Base-by-base conservation (phyloP, 2,329 filamentous ascomycete genomes). In the Xylogone sp. region DNA sequence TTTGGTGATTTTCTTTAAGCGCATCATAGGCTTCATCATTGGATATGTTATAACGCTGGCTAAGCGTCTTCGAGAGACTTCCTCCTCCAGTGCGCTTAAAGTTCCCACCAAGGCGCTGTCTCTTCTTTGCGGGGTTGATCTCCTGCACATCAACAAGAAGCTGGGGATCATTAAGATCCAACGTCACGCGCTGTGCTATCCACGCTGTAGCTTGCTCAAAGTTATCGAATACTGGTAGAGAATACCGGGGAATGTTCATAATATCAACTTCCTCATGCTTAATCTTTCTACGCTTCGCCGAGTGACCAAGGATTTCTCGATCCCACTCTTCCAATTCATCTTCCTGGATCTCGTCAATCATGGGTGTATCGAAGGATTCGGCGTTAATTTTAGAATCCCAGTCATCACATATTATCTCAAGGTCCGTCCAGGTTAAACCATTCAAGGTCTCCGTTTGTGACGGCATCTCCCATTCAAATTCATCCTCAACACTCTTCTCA, bases 21-120 rank as follows among this genome's bases (percentile, higher is more conserved):
- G 91, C 83, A 65, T 97, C 92, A 68, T 99, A 99, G 1, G 92
- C 92, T 53, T 94, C 88, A 64, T 99, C 94, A 57, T 97, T 97
- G 24, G 92, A 96, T 53, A 95, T 88, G 66, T 97, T 97, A 77
- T 96, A 99, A 42, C 93, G 86, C 59, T 87, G 82, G 34, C 82
- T 82, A 31, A 96, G 79, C 51, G 89, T 84, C 50, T 86, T 87
- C 2, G 85, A 83, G 42, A 90, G 72, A 47, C 84, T 86, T 16
- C 84, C 83, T 51, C 82, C 86, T 7, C 81, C 83, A 74, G 84
- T 84, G 56, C 80, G 84, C 69, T 81, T 86, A 57, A 81, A 77
- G 56, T 83, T 84, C 48, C 75, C 71, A 27, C 51, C 56, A 21
- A 63, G 43, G 5, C 63, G 58, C 34, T 54, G 75, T 51, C 84